Evolutionary conservation across 2,329 filamentous ascomycete genomes (phyloP).

Genomic region (Aspergillus oerlinghausenensis): DNA sequence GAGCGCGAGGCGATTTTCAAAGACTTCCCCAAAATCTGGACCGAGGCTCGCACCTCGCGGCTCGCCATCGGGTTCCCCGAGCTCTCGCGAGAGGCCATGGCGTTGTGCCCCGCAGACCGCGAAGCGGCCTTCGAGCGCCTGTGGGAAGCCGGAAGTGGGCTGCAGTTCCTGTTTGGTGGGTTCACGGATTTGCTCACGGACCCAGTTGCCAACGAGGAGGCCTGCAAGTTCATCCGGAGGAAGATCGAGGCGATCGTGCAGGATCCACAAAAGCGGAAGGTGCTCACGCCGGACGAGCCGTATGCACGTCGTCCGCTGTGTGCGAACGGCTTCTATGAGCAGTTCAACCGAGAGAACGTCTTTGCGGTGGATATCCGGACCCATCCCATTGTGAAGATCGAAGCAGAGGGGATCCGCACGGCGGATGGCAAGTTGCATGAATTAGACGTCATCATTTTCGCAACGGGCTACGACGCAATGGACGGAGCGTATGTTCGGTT

Average conservation of each 20-base stretch:
- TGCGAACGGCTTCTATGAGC: constrained; percentile 19
- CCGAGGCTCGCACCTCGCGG: not conserved
- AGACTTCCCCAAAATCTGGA: constrained; percentile 6
- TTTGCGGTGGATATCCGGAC: constrained; percentile 37
- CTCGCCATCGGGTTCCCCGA: constrained; percentile 11
- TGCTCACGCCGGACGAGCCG: constrained; percentile 19
- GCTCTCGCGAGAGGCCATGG: not conserved
- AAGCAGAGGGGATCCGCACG: constrained; percentile 32
- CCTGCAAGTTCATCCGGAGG: constrained; percentile 34
- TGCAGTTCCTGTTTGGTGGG: constrained; percentile 8
- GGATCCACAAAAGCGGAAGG: constrained; percentile 26
- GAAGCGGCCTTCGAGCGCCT: constrained; percentile 8
- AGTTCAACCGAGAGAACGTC: constrained; percentile 41
- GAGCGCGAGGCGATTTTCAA: constrained; percentile 20
- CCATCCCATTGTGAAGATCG: constrained; percentile 20
- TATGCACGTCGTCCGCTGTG: constrained; percentile 16
- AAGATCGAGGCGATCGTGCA: constrained; percentile 29
- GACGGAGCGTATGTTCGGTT: constrained; percentile 35
- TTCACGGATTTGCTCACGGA: constrained; percentile 36
- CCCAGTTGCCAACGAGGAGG: constrained; percentile 35
- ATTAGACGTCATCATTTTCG: constrained; percentile 23
- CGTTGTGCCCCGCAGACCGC: constrained; percentile 7
- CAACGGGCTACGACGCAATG: constrained; percentile 30
- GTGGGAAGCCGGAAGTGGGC: constrained; percentile 2
- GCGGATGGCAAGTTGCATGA: constrained; percentile 29